Percentiles rank a stretch among this genome's conserved stretches.
Conservation (phyloP, 2,329 filamentous ascomycete genomes). For the Hypoxylon sp. region DNA sequence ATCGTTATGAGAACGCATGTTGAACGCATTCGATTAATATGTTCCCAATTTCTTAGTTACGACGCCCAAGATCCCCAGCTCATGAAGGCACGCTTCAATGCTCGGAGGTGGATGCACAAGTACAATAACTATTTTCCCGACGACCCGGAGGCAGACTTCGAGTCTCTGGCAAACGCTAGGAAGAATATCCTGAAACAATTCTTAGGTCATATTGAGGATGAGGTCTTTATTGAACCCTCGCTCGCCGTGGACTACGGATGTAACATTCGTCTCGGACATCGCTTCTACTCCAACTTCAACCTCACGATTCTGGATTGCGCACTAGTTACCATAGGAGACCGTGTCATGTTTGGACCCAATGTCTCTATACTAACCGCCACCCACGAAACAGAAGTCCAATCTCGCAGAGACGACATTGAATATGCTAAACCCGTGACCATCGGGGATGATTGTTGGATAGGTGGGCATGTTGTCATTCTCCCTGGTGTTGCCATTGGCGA, state of each 20-base stretch:
- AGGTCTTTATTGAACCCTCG: conserved; percentile 71
- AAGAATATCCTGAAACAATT: conserved; percentile 63
- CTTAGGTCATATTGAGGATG: conserved; percentile 64
- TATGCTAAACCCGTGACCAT: conserved; percentile 62
- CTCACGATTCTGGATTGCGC: conserved; percentile 80
- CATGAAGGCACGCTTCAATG: conserved; percentile 64
- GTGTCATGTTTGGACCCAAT: conserved; percentile 79
- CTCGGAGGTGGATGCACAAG: conserved; percentile 67
- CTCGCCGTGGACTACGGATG: conserved; percentile 75
- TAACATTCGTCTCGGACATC: conserved; percentile 71
- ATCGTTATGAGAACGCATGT: neutral
- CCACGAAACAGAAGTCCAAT: conserved; percentile 74
- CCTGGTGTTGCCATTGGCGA: conserved; percentile 67
- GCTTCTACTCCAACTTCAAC: conserved; percentile 75
- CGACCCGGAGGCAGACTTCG: conserved; percentile 55
- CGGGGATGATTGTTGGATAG: conserved; percentile 69
- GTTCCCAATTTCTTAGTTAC: conserved; percentile 13
- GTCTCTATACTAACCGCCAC: conserved; percentile 78
- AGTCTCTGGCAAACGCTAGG: conserved; percentile 52
- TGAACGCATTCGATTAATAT: neutral
- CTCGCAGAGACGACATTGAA: conserved; percentile 62
- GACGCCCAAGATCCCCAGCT: conserved; percentile 60
- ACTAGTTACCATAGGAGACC: conserved; percentile 75
- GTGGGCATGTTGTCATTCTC: conserved; percentile 63
- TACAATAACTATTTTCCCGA: conserved; percentile 70